phyloP scores from a whole-genome alignment of 2,329 filamentous ascomycete genomes.

The Fusarium foetens region DNA sequence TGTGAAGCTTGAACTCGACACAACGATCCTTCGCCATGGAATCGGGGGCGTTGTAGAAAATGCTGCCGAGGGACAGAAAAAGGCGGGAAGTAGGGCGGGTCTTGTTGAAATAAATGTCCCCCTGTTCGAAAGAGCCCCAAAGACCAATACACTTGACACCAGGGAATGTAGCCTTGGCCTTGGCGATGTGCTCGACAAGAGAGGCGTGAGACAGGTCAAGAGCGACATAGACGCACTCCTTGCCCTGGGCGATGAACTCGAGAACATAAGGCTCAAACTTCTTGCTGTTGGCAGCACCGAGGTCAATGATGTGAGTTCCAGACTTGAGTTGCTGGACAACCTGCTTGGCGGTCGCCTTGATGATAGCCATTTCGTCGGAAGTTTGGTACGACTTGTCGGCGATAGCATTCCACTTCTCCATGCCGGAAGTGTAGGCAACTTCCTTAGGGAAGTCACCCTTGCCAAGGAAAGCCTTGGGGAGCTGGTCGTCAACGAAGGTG shows the following conservation, averaged over 20 bases:
- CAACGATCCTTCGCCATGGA: constrained; percentile 33
- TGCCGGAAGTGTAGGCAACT: constrained; percentile 36
- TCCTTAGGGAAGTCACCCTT: constrained; percentile 43
- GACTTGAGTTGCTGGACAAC: constrained; percentile 25
- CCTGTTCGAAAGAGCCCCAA: constrained; percentile 39
- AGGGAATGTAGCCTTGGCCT: constrained; percentile 34
- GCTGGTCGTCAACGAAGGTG: constrained; percentile 23
- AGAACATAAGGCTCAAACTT: constrained; percentile 40
- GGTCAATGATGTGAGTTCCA: constrained; percentile 36
- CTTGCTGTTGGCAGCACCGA: constrained; percentile 36
- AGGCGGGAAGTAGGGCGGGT: constrained; percentile 16
- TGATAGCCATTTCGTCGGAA: constrained; percentile 32
- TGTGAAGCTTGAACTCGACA: constrained; percentile 24
- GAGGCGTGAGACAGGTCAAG: constrained; percentile 30
- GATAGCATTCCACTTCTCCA: constrained; percentile 34
- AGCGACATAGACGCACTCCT: constrained; percentile 36
- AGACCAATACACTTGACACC: constrained; percentile 27
- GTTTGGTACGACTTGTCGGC: constrained; percentile 39
- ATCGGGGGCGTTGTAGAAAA: constrained; percentile 42
- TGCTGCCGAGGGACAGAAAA: constrained; percentile 36
- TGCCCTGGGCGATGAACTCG: constrained; percentile 32
- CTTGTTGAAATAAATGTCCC: constrained; percentile 28
- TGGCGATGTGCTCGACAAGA: constrained; percentile 23
- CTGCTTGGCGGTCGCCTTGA: constrained; percentile 24
- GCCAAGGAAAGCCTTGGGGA: constrained; percentile 28